A percentile compares a stretch with the other conserved stretches of the same genome.
These are phyloP conservation scores for Rhododendron kiyosumense DNA, from an alignment of 148 eudicot species.

Conservation along the genomic window DNA sequence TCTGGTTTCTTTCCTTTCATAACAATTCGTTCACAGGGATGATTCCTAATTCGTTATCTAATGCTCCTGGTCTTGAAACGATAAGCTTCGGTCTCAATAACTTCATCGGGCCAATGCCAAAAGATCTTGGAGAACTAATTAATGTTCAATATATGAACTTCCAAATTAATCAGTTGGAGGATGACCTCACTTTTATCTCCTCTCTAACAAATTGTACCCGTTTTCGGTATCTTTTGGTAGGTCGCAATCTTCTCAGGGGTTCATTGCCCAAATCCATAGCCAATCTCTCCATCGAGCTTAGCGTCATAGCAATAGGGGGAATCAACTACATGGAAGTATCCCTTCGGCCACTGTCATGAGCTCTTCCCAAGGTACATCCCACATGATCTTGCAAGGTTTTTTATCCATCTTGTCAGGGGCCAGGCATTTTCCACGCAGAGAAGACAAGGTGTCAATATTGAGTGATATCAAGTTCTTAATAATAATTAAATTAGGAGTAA, in stretches of 20 bases:
- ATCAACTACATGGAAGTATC: too few relatives aligned
- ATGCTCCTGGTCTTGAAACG: not conserved
- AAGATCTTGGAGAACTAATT: not conserved
- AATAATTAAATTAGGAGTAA: not conserved
- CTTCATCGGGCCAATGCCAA: not conserved
- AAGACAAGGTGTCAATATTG: slow-evolving; percentile 5
- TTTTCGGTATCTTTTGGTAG: accelerated
- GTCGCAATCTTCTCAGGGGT: too few relatives aligned
- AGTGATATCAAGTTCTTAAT: not conserved
- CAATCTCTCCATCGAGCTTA: too few relatives aligned
- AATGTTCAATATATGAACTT: not conserved
- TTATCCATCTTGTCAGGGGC: slow-evolving; percentile 67
- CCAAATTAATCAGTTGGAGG: not conserved
- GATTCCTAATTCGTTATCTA: not conserved
- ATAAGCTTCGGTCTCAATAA: not conserved
- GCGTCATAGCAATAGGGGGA: too few relatives aligned
- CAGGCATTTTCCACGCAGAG: slow-evolving; percentile 41
- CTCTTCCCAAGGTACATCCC: slow-evolving; percentile 99
- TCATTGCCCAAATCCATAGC: too few relatives aligned
- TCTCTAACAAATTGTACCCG: too few relatives aligned
- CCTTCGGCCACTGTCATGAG: slow-evolving; percentile 49
- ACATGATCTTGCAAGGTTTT: slow-evolving; percentile 88
- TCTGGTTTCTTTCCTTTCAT: not conserved
- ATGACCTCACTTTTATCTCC: too few relatives aligned
- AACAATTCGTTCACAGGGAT: not conserved